phyloP scores from a whole-genome alignment of 768 basidiomycete genomes.

The Nidula microcarpa region DNA sequence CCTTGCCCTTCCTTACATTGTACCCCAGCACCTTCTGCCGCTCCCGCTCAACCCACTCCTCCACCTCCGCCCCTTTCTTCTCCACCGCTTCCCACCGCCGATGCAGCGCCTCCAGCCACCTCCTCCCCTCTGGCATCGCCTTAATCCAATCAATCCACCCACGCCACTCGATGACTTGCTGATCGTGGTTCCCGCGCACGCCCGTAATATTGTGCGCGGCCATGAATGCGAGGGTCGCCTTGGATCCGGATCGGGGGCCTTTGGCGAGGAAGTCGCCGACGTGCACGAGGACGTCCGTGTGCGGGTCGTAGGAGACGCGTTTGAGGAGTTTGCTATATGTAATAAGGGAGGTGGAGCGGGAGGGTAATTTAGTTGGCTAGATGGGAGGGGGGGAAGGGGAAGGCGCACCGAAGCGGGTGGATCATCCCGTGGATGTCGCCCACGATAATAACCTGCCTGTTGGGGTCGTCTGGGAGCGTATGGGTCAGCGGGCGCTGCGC shows the following conservation, averaged over 20 bases:
- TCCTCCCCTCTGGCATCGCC: conserved; percentile 33
- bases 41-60: conserved; percentile 27
- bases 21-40: not conserved
- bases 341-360: not conserved
- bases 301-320: conserved; percentile 24
- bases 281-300: conserved; percentile 70
- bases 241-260: conserved; percentile 55
- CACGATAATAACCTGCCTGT: conserved; percentile 65
- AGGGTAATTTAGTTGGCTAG: not conserved
- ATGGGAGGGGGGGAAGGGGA: no score
- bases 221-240: conserved; percentile 65
- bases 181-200: conserved; percentile 94
- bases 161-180: conserved; percentile 86
- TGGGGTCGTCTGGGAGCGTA: conserved; percentile 37
- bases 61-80: conserved; percentile 20
- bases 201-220: conserved; percentile 61
- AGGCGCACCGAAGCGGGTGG: conserved; percentile 56
- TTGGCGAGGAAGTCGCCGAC: conserved; percentile 83
- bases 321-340: not conserved
- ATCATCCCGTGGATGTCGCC: conserved; percentile 91
- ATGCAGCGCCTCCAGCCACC: conserved; percentile 58
- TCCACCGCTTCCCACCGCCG: conserved; percentile 33
- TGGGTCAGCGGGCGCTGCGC: not conserved
- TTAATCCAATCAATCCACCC: conserved; percentile 82
- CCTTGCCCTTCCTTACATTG: not conserved